Evolutionary conservation across 176 grass and related monocot species (phyloP).

Genomic region (Miscanthus lutarioriparius): DNA sequence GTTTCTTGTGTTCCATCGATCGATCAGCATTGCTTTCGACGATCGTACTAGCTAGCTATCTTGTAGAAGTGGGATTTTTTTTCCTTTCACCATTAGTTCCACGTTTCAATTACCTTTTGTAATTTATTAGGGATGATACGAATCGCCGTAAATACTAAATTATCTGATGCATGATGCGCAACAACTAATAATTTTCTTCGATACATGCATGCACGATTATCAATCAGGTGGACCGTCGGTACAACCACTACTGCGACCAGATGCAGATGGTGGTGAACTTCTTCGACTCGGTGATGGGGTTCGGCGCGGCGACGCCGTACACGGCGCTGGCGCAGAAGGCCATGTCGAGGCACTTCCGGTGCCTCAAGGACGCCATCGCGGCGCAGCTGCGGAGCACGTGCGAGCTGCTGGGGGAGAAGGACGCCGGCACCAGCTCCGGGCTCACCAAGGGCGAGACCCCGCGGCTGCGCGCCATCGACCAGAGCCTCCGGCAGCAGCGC

Average conservation of each 20-base stretch:
- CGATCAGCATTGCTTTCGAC: not conserved
- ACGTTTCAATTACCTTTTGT: not conserved
- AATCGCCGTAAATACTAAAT: not conserved
- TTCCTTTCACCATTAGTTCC: not conserved
- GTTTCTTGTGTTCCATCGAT: conserved; percentile 9
- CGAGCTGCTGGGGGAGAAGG: conserved; percentile 90
- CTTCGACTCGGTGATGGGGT: conserved; percentile 99
- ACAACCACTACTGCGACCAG: conserved; percentile 99
- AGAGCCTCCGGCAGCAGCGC: conserved; percentile 88
- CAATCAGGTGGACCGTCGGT: conserved; percentile 84
- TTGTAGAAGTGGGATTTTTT: not conserved
- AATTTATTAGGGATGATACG: not conserved
- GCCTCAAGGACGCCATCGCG: conserved; percentile 90
- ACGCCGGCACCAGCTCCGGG: conserved; percentile 68
- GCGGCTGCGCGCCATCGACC: conserved; percentile 82
- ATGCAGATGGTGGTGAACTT: conserved; percentile 99
- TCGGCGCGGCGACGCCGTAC: conserved; percentile 92
- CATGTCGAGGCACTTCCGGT: conserved; percentile 99
- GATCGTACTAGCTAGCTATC: not conserved
- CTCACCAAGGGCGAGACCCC: conserved; percentile 97
- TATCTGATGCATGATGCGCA: not conserved
- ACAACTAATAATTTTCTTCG: not conserved
- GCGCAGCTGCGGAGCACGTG: conserved; percentile 68
- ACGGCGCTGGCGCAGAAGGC: conserved; percentile 97
- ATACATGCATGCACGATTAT: too few species aligned